Conservation (phyloP, 306 rosid species). For the Fragaria vesca region DNA sequence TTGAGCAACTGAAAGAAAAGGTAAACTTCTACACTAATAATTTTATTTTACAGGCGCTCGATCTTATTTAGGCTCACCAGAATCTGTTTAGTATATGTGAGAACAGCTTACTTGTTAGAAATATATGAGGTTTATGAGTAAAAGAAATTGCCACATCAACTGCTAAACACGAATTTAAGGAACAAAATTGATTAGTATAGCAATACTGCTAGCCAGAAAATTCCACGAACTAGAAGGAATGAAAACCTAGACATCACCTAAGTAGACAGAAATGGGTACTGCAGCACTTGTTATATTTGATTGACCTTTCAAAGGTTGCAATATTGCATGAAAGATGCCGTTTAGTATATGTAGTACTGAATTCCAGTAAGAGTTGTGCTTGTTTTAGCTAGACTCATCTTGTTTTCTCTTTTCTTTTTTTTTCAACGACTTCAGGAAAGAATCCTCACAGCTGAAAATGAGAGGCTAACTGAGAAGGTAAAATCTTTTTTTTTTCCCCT, state of each 20-base stretch:
- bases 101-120: neutral
- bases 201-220: neutral
- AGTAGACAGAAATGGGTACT: neutral
- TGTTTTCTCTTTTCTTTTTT: neutral
- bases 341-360: neutral
- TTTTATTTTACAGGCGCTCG: neutral
- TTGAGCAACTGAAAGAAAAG: constrained; percentile 57
- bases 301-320: neutral
- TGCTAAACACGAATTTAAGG: neutral
- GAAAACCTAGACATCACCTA: neutral
- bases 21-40: constrained; percentile 31
- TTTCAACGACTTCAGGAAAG: constrained; percentile 51
- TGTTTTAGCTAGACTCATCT: neutral
- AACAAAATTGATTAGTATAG: neutral
- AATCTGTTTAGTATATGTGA: neutral
- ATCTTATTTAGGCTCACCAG: neutral
- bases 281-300: constrained; percentile 2
- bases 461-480: constrained; percentile 67
- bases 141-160: neutral
- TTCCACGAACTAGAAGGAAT: neutral
- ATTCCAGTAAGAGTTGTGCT: neutral
- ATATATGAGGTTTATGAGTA: neutral
- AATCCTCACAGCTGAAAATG: constrained; percentile 55
- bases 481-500: neutral
- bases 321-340: neutral